Conservation (phyloP, 208 protist species). For the Crithidia brevicula region DNA sequence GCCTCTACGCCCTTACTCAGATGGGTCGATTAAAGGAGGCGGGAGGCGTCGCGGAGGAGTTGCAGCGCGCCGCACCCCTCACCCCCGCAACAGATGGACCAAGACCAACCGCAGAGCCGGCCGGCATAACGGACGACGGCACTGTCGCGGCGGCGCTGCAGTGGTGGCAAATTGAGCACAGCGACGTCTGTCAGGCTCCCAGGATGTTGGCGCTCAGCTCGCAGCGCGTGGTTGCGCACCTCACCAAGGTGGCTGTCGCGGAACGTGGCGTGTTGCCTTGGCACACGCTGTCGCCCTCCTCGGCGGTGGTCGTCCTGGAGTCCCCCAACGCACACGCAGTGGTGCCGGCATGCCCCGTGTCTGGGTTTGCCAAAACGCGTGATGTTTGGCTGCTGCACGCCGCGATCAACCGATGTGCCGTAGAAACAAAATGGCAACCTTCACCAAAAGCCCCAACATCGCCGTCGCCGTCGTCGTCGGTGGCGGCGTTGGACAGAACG, state of each 20-base stretch:
- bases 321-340: constrained; percentile 17
- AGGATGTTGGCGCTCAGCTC: not conserved
- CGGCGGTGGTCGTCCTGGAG: not conserved
- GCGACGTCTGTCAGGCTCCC: not conserved
- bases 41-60: not conserved
- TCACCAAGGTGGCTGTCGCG: constrained; percentile 8
- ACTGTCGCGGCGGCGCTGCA: constrained; percentile 17
- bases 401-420: constrained; percentile 40
- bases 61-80: not conserved
- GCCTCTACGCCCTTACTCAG: constrained; percentile 28
- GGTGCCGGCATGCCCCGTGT: constrained; percentile 24
- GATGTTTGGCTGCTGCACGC: constrained; percentile 42
- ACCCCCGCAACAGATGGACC: not conserved
- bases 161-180: constrained; percentile 24
- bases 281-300: not conserved
- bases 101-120: not conserved
- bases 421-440: constrained; percentile 7
- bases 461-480: not conserved
- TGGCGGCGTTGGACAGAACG: not conserved
- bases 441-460: not conserved
- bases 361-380: constrained; percentile 24
- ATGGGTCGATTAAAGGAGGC: constrained; percentile 31
- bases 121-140: constrained; percentile 18
- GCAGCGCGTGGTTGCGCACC: constrained; percentile 1
- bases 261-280: constrained; percentile 26